Conservation (phyloP, 2,329 filamentous ascomycete species). For the Mycosphaerella arachidis region DNA sequence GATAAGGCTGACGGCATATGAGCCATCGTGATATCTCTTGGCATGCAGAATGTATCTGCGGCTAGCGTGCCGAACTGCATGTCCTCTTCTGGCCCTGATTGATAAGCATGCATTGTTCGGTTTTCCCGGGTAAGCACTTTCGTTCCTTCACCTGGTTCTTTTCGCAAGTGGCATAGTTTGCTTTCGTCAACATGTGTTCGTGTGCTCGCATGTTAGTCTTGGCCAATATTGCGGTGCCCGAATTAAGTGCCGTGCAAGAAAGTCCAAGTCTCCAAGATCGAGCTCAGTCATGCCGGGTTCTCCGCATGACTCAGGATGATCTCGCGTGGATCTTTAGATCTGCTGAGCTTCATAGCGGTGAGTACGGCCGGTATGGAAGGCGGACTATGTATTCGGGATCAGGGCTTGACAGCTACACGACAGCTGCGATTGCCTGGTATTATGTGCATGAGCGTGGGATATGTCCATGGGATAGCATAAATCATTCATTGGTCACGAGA, state of each 20-base stretch:
- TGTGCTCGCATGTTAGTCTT: neutral
- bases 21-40: neutral
- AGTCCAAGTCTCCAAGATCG: no score
- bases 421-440: no score
- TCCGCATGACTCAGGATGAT: neutral
- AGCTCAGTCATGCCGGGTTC: neutral
- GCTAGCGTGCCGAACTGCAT: neutral
- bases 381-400: neutral
- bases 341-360: neutral
- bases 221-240: neutral
- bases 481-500: neutral
- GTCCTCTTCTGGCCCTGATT: neutral
- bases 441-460: neutral
- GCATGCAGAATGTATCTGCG: neutral
- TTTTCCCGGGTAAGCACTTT: neutral
- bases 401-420: no score
- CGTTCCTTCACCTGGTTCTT: neutral
- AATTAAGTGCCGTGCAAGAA: no score
- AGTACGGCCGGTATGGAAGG: neutral
- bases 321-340: neutral
- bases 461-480: neutral
- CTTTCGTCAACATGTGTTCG: neutral
- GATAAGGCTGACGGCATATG: neutral
- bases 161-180: neutral
- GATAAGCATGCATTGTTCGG: neutral